phyloP scores from a whole-genome alignment of 495 filamentous ascomycete species.

The Talaromyces borbonicus region DNA sequence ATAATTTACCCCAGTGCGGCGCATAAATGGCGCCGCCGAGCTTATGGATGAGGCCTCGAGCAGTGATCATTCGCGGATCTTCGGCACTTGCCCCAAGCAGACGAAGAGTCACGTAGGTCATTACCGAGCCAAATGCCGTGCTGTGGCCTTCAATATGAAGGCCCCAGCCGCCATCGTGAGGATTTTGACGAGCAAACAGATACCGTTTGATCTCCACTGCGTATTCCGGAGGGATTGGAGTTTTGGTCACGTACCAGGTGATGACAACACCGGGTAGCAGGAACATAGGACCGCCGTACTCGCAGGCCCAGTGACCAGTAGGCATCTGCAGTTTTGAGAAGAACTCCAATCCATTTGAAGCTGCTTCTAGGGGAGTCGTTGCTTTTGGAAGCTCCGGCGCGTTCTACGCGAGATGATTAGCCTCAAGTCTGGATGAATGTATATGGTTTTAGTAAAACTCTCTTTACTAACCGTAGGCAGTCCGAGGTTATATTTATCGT shows the following conservation, averaged over 20 bases:
- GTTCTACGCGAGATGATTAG: conserved; percentile 34
- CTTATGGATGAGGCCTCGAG: conserved; percentile 69
- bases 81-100: conserved; percentile 84
- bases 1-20: conserved; percentile 95
- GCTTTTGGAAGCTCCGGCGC: conserved; percentile 62
- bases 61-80: conserved; percentile 78
- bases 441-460: neutral
- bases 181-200: conserved; percentile 77
- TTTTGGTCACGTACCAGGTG: conserved; percentile 85
- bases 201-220: conserved; percentile 89
- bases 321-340: conserved; percentile 83
- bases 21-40: conserved; percentile 77
- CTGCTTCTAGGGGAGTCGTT: conserved; percentile 63
- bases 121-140: conserved; percentile 76
- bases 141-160: conserved; percentile 94
- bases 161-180: conserved; percentile 91
- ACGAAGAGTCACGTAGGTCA: conserved; percentile 83
- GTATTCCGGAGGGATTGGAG: conserved; percentile 70
- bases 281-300: conserved; percentile 89
- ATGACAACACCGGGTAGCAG: conserved; percentile 78
- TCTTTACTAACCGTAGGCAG: conserved; percentile 50
- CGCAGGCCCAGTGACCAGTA: conserved; percentile 90
- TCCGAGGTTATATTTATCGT: conserved; percentile 79
- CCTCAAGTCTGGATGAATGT: neutral
- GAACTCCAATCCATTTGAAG: conserved; percentile 76